phyloP scores from a whole-genome alignment of 2,329 filamentous ascomycete genomes.

The Emericellopsis cladophorae region DNA sequence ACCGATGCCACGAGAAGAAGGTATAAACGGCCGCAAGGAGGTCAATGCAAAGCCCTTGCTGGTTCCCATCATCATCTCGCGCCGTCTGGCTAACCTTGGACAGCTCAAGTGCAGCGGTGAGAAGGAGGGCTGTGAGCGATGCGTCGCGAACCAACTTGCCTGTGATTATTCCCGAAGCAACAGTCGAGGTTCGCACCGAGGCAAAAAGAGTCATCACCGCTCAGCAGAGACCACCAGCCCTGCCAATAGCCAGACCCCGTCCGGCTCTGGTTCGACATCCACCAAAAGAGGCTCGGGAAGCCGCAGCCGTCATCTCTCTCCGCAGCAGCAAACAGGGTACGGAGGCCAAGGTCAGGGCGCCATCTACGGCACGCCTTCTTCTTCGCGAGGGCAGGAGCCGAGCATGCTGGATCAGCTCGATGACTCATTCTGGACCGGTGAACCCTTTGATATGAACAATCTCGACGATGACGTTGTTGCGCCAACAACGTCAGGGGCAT shows the following conservation, averaged over 20 bases:
- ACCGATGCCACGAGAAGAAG: conserved; percentile 25
- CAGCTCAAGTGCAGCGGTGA: conserved; percentile 24
- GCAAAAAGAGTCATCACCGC: conserved; percentile 8
- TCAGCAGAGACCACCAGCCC: not conserved
- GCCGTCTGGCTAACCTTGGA: conserved; percentile 3
- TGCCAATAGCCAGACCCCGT: not conserved
- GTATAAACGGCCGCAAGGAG: conserved; percentile 8
- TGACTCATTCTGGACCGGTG: too few relatives aligned
- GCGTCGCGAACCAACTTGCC: conserved; percentile 12
- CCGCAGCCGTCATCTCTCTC: not conserved
- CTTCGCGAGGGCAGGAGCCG: too few relatives aligned
- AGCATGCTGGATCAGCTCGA: too few relatives aligned
- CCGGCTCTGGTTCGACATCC: not conserved
- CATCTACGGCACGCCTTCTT: not conserved
- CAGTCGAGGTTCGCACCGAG: conserved; percentile 16
- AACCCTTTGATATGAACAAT: too few relatives aligned
- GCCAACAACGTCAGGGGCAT: too few relatives aligned
- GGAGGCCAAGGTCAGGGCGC: too few relatives aligned
- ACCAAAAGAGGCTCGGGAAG: not conserved
- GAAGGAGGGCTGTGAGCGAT: conserved; percentile 22
- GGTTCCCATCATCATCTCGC: not conserved
- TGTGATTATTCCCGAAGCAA: conserved; percentile 22
- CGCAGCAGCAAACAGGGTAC: not conserved
- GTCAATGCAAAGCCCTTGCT: not conserved
- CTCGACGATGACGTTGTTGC: too few relatives aligned